Percentiles rank a stretch among this genome's conserved stretches.
phyloP scores from a whole-genome alignment of 805 yeast genomes.

The Wickerhamomyces hampshirensis region DNA sequence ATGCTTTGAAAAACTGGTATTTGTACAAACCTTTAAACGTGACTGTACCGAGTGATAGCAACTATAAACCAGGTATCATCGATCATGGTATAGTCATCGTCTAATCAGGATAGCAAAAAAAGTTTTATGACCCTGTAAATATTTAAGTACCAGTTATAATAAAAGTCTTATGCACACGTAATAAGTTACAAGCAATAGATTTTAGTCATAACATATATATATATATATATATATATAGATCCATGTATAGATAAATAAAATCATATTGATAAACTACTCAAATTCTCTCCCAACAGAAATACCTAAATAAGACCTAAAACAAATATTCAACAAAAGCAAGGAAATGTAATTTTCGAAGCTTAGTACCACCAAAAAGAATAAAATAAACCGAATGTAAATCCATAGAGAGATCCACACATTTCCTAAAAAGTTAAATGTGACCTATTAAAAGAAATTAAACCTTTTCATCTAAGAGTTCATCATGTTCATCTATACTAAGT shows the following conservation, averaged over 20 bases:
- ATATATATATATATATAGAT: too few species aligned
- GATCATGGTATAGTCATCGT: slow-evolving; percentile 43
- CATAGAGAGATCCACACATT: slow-evolving; percentile 1
- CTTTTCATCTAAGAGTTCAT: too few species aligned
- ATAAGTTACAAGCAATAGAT: not conserved
- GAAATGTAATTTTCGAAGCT: too few species aligned
- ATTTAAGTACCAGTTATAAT: too few species aligned
- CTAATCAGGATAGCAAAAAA: slow-evolving; percentile 14
- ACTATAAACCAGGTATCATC: slow-evolving; percentile 33
- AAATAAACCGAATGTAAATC: not conserved
- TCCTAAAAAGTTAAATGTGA: too few species aligned
- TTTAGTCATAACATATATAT: slow-evolving; percentile 1
- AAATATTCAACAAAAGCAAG: too few species aligned
- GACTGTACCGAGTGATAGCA: slow-evolving; percentile 55
- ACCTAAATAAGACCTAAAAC: not conserved
- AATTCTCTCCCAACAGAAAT: not conserved
- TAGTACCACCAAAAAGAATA: not conserved
- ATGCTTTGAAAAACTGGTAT: slow-evolving; percentile 88
- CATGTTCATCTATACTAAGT: slow-evolving; percentile 4
- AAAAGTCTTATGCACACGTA: not conserved
- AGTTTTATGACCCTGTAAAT: not conserved
- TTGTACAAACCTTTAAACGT: slow-evolving; percentile 75
- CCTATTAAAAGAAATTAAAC: too few species aligned
- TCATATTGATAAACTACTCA: too few species aligned
- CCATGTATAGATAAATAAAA: too few species aligned